Percentiles rank a stretch among this genome's conserved stretches.
phyloP scores from a whole-genome alignment of 306 rosid species.

The Fragaria ananassa region DNA sequence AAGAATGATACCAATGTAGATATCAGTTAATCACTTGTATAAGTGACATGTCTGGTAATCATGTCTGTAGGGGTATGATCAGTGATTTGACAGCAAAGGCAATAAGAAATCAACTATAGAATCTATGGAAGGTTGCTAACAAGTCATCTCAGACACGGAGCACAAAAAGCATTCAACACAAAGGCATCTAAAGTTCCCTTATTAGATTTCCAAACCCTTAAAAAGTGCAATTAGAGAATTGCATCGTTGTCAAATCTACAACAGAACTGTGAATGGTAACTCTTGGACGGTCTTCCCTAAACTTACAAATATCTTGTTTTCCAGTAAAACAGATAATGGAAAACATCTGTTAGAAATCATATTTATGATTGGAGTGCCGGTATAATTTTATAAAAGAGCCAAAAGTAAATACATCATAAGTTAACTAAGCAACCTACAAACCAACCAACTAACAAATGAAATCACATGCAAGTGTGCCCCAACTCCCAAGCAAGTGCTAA shows the following conservation, averaged over 20 bases:
- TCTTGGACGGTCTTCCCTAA: background rate
- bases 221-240: background rate
- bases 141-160: background rate
- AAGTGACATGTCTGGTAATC: background rate
- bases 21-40: background rate
- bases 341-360: background rate
- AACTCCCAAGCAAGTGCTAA: background rate
- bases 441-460: background rate
- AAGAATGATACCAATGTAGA: constrained; percentile 13
- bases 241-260: background rate
- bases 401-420: background rate
- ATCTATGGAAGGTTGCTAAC: background rate
- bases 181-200: background rate
- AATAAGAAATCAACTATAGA: background rate
- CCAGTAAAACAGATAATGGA: background rate
- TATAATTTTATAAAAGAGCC: background rate
- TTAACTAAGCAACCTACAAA: background rate
- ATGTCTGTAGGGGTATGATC: background rate
- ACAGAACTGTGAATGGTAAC: background rate
- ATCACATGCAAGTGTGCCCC: background rate
- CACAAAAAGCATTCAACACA: background rate
- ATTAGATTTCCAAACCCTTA: background rate
- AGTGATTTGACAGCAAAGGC: background rate
- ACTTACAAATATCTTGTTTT: background rate
- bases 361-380: background rate